These are phyloP conservation scores for Myriosclerotinia curreyana DNA, from an alignment of 2,329 filamentous ascomycete species.

Conservation along the genomic window DNA sequence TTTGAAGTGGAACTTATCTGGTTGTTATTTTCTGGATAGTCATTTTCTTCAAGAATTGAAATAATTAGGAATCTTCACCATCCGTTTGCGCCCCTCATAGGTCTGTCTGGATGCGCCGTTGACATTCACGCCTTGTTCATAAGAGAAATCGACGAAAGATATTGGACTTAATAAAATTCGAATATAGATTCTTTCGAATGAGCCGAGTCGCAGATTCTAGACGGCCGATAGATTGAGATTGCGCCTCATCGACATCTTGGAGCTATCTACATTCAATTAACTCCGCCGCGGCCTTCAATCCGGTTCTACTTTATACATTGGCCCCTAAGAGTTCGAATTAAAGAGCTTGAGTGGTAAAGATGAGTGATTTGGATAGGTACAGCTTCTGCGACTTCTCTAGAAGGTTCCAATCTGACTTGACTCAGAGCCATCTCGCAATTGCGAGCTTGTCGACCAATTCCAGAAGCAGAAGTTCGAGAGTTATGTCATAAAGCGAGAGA, in stretches of 20 bases:
- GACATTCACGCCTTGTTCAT: slow-evolving; percentile 8
- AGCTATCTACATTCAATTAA: slow-evolving; percentile 5
- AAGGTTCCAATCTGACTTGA: slow-evolving; percentile 17
- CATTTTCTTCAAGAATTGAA: neutral
- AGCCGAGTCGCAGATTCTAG: neutral
- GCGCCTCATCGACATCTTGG: slow-evolving; percentile 7
- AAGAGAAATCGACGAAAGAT: neutral
- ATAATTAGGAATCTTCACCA: slow-evolving; percentile 8
- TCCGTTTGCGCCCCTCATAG: slow-evolving; percentile 20
- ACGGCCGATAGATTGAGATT: slow-evolving; percentile 2
- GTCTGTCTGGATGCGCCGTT: slow-evolving; percentile 29
- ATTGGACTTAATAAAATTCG: neutral
- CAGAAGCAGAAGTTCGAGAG: slow-evolving; percentile 91
- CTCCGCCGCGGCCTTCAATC: neutral
- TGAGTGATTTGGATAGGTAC: slow-evolving; percentile 94
- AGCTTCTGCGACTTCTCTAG: neutral
- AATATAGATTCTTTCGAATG: slow-evolving; percentile 12
- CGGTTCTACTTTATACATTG: neutral
- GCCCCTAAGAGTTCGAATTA: neutral
- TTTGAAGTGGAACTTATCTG: neutral
- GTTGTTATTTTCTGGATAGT: neutral
- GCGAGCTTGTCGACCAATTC: slow-evolving; percentile 92
- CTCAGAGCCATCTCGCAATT: slow-evolving; percentile 88
- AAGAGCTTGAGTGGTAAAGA: slow-evolving; percentile 43
- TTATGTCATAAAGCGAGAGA: slow-evolving; percentile 96